Percentiles rank a stretch among this genome's conserved stretches.
Conservation (phyloP, 495 filamentous ascomycete genomes). For the Penicillium crystallinum region DNA sequence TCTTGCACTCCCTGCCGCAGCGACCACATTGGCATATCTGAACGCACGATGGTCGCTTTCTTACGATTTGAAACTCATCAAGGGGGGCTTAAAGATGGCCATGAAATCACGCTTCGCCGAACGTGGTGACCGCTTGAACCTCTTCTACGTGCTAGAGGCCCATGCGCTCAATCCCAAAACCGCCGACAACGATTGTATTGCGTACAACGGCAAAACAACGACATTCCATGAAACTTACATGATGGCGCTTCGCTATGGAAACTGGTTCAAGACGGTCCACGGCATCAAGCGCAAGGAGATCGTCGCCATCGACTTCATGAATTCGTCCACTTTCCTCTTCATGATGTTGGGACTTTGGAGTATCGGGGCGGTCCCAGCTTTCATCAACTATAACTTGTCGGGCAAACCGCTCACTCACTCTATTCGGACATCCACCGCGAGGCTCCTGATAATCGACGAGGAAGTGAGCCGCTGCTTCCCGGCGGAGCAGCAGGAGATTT, state of each 20-base stretch:
- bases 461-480: constrained; percentile 53
- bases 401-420: constrained; percentile 76
- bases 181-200: constrained; percentile 57
- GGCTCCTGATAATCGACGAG: constrained; percentile 70
- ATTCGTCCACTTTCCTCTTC: constrained; percentile 77
- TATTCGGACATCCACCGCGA: constrained; percentile 62
- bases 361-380: constrained; percentile 82
- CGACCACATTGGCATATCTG: constrained; percentile 70
- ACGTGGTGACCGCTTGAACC: constrained; percentile 56
- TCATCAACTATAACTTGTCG: constrained; percentile 88
- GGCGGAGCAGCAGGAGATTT: constrained; percentile 38
- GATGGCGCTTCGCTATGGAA: constrained; percentile 67
- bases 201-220: constrained; percentile 71
- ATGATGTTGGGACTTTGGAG: constrained; percentile 83
- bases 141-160: constrained; percentile 76
- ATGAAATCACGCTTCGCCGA: constrained; percentile 40
- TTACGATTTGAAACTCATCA: constrained; percentile 59
- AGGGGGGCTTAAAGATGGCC: constrained; percentile 38
- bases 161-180: constrained; percentile 55
- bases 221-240: constrained; percentile 80
- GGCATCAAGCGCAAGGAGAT: constrained; percentile 70
- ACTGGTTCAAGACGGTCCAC: constrained; percentile 71
- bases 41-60: constrained; percentile 66
- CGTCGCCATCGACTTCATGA: constrained; percentile 85
- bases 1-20: constrained; percentile 58